Evolutionary conservation across 352 stramenopile genomes (phyloP).

Genomic region (Pythium brassicae): DNA sequence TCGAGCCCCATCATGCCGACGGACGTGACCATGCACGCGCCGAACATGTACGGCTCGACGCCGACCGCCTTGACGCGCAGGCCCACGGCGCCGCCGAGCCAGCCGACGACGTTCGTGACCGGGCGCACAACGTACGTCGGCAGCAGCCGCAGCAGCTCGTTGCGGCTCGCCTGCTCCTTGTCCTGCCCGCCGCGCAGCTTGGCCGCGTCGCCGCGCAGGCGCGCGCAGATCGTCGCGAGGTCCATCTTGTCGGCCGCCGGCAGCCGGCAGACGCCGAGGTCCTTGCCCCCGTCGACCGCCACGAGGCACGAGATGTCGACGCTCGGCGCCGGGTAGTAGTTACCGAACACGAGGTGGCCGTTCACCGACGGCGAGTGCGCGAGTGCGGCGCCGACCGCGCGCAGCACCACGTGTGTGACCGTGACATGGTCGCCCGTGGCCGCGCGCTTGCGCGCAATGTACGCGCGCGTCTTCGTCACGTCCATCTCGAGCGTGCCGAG

Average conservation of each 20-base stretch:
- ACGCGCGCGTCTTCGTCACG: constrained; percentile 53
- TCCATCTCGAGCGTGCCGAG: constrained; percentile 65
- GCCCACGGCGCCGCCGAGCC: constrained; percentile 54
- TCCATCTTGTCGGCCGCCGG: constrained; percentile 48
- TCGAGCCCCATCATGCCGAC: constrained; percentile 72
- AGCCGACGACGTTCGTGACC: constrained; percentile 55
- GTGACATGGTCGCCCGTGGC: constrained; percentile 48
- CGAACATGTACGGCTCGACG: constrained; percentile 72
- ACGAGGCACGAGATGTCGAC: constrained; percentile 70
- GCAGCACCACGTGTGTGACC: constrained; percentile 66
- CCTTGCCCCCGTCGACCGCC: constrained; percentile 48
- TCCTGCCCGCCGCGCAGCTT: constrained; percentile 55
- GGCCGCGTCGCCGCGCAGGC: constrained; percentile 38
- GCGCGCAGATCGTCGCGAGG: constrained; percentile 39
- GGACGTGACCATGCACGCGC: constrained; percentile 65
- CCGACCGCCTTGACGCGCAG: constrained; percentile 47
- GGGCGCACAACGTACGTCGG: constrained; percentile 52
- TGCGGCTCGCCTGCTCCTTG: constrained; percentile 54
- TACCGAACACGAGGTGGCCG: constrained; percentile 67
- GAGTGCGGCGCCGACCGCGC: constrained; percentile 46
- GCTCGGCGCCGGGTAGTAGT: constrained; percentile 54
- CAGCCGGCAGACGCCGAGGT: constrained; percentile 53
- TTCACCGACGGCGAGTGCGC: constrained; percentile 56
- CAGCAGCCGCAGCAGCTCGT: constrained; percentile 55
- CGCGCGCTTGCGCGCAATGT: constrained; percentile 51